phyloP scores from a whole-genome alignment of 176 grass and related monocot species.

The maize (Zea mays) region DNA sequence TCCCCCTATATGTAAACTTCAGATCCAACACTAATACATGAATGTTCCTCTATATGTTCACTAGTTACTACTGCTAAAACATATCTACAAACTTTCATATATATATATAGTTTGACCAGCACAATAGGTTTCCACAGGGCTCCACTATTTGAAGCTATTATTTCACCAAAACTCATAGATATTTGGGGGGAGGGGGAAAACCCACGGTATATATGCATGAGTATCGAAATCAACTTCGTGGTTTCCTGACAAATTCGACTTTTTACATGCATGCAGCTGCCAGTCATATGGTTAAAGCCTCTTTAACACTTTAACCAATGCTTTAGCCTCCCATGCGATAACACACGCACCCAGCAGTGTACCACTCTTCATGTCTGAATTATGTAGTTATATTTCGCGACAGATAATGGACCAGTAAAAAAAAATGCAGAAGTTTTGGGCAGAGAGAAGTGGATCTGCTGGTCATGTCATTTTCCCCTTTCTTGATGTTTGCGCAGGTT shows the following conservation, averaged over 20 bases:
- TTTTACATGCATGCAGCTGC: conserved; percentile 35
- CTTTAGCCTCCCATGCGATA: conserved; percentile 51
- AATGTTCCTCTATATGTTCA: background rate
- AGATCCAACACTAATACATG: conserved; percentile 20
- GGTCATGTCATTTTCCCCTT: conserved; percentile 73
- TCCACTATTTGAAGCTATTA: background rate
- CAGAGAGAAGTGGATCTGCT: conserved; percentile 62
- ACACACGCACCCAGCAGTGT: background rate
- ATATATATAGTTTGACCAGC: background rate
- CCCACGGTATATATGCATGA: background rate
- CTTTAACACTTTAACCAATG: conserved; percentile 46
- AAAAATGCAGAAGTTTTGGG: no score
- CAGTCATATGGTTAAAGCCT: conserved; percentile 24
- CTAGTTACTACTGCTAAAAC: background rate
- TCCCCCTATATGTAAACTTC: background rate
- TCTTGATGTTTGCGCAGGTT: conserved; percentile 60
- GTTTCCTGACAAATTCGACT: conserved; percentile 34
- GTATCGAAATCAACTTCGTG: background rate
- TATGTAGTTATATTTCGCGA: no score
- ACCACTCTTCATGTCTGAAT: background rate
- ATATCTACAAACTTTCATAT: background rate
- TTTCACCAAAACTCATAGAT: background rate
- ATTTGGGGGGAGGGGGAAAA: background rate
- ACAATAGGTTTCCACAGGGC: background rate
- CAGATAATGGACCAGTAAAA: no score